A percentile compares a stretch with the other conserved stretches of the same genome.
Conservation (phyloP, 2,329 filamentous ascomycete genomes). For the Ophiostoma sp. region DNA sequence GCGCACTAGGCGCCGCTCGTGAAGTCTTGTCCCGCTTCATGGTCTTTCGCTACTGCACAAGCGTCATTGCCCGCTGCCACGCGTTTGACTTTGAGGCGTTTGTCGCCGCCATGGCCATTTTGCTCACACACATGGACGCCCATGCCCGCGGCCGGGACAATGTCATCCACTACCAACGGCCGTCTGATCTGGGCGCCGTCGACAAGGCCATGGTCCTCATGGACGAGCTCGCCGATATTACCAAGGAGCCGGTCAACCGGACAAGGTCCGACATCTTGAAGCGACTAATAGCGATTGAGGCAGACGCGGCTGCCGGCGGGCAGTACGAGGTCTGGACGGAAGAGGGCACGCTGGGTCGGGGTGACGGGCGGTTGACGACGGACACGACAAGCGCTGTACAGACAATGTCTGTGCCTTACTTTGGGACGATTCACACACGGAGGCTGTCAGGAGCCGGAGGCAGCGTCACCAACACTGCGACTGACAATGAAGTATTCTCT, state of each 20-base stretch:
- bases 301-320: conserved; percentile 29
- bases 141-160: conserved; percentile 33
- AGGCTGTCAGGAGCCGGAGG: neutral
- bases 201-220: conserved; percentile 41
- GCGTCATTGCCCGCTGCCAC: conserved; percentile 34
- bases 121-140: conserved; percentile 41
- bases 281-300: conserved; percentile 36
- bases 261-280: conserved; percentile 36
- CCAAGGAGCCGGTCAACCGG: conserved; percentile 35
- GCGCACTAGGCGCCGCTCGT: conserved; percentile 42
- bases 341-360: conserved; percentile 10
- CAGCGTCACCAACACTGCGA: neutral
- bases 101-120: conserved; percentile 40
- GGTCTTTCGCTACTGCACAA: conserved; percentile 36
- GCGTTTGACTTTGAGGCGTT: conserved; percentile 42
- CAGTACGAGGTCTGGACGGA: conserved; percentile 17
- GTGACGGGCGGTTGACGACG: conserved; percentile 10
- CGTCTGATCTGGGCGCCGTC: conserved; percentile 42
- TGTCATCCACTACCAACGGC: conserved; percentile 42
- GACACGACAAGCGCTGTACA: conserved; percentile 11
- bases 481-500: neutral
- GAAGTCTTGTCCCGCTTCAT: conserved; percentile 42
- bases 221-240: conserved; percentile 33
- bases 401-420: conserved; percentile 30
- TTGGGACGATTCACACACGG: conserved; percentile 30